Conservation (phyloP, 2,329 filamentous ascomycete species). For the Aureobasidium subglaciale region DNA sequence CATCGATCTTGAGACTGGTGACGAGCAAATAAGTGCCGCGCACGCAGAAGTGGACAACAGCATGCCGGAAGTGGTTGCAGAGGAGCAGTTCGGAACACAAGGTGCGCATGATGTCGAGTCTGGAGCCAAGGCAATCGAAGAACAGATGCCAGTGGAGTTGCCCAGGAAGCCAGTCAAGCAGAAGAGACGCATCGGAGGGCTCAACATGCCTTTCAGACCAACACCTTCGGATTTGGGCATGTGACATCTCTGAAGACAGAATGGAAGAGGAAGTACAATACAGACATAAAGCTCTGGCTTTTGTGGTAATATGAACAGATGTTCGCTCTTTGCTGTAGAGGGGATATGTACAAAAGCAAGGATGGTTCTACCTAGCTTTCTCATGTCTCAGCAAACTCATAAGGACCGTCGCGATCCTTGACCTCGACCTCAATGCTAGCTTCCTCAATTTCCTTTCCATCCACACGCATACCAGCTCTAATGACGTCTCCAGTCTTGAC, state of each 20-base stretch:
- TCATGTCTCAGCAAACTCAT: constrained; percentile 57
- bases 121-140: neutral
- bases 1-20: neutral
- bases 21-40: neutral
- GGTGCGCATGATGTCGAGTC: too few relatives aligned
- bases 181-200: neutral
- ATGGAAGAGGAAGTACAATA: neutral
- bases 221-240: neutral
- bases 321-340: too few relatives aligned
- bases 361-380: too few relatives aligned
- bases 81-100: too few relatives aligned
- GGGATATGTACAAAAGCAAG: neutral
- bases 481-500: constrained; percentile 83
- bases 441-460: constrained; percentile 76
- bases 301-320: neutral
- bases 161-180: neutral
- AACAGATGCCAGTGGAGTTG: neutral
- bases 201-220: neutral
- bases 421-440: constrained; percentile 77
- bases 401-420: constrained; percentile 68
- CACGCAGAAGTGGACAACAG: neutral
- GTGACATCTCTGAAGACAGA: neutral
- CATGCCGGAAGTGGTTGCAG: neutral
- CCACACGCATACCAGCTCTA: constrained; percentile 71
- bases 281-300: neutral